Evolutionary conservation across 805 yeast species (phyloP), one percentile per base, ranked within the genome.

Genomic region (Yarrowia sp.): DNA sequence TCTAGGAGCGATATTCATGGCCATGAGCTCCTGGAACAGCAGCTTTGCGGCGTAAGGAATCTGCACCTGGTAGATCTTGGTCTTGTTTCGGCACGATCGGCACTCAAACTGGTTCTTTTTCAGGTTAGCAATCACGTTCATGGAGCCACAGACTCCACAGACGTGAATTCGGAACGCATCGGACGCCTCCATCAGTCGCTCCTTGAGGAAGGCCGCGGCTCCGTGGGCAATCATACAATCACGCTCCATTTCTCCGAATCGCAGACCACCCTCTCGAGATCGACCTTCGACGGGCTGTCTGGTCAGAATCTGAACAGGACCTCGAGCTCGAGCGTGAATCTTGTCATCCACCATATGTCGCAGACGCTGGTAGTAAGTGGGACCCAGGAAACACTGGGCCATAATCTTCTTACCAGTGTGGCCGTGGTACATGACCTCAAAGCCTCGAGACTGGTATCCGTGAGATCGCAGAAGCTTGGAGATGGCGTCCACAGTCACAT

Each of bases 171-270:
- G 86, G 84, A 95, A 95, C 1, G 98, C 98, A 82, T 95, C 99
- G 0, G 98, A 94, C 13, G 98, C 97, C 80, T 95, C 98, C 98
- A 95, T 94, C 78, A 95, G 83, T 79, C 99, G 86, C 82, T 95
- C 99, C 80, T 94, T 92, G 82, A 95, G 85, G 83, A 95, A 94
- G 9, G 98, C 96, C 4, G 99, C 98, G 14, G 98, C 98, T 79
- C 99, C 99, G 78, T 95, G 98, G 1, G 99, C 99, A 84, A 95
- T 95, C 98, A 95, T 94, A 89, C 99, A 95, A 85, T 95, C 99
- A 83, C 99, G 91, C 82, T 95, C 99, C 99, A 95, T 95, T 80
- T 94, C 99, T 76, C 99, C 99, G 86, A 94, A 93, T 81, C 99
- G 91, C 78, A 94, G 84, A 74, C 99, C 99, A 86, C 99, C 99